Percentiles rank a stretch among this genome's conserved stretches.
Evolutionary conservation across 768 basidiomycete genomes (phyloP).

Genomic region (Mycena metata): DNA sequence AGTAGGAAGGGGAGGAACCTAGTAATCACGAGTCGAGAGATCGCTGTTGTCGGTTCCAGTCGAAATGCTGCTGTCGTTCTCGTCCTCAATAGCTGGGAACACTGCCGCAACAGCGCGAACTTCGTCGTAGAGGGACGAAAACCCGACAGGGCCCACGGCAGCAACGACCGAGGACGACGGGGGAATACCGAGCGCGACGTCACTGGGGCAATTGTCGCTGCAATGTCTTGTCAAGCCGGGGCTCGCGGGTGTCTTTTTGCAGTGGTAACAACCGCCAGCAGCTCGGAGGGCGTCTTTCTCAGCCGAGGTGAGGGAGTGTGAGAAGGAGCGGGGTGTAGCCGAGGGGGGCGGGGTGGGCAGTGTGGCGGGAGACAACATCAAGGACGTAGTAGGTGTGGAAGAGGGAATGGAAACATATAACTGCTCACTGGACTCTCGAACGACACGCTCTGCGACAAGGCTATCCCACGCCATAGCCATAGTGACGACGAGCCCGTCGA

Average conservation of each 20-base stretch:
- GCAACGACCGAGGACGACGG: slow-evolving; percentile 7
- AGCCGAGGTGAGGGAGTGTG: neutral
- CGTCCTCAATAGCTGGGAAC: neutral
- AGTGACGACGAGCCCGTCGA: neutral
- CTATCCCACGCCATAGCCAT: slow-evolving; percentile 10
- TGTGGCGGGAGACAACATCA: neutral
- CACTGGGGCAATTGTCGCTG: slow-evolving; percentile 18
- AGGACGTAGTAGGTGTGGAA: neutral
- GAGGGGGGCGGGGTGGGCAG: neutral
- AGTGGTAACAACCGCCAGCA: slow-evolving; percentile 12
- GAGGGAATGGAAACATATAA: neutral
- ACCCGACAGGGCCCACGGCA: neutral
- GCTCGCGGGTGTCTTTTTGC: neutral
- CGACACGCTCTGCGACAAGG: neutral
- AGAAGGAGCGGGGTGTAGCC: neutral
- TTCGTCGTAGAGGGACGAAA: slow-evolving; percentile 13
- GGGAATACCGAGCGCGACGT: slow-evolving; percentile 2
- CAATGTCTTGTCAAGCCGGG: slow-evolving; percentile 13
- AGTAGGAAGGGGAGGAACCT: neutral
- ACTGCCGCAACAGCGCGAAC: slow-evolving; percentile 3
- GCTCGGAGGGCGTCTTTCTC: slow-evolving; percentile 11
- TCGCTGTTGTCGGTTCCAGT: neutral
- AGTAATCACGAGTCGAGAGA: neutral
- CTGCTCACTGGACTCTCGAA: neutral
- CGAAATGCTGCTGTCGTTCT: neutral